Base-by-base conservation (phyloP, 2,329 filamentous ascomycete genomes). In the Fusarium anguioides region DNA sequence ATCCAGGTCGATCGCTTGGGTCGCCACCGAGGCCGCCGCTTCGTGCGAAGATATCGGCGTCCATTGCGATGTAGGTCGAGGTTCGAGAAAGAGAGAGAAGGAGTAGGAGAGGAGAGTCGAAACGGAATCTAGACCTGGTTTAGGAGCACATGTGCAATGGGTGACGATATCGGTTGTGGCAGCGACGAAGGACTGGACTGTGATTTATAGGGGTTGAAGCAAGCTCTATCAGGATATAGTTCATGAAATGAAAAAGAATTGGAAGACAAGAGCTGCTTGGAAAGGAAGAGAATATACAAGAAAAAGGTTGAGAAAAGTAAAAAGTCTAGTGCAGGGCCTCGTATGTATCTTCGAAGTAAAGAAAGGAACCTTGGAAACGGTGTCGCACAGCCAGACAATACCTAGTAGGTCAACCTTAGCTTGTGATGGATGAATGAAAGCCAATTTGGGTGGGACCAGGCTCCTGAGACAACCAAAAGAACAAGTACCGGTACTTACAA, bases 1-100 rank as follows among this genome's bases (percentile, higher is more conserved):
- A 79, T 9, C 81, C 72, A 1, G 86, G 86, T 24, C 85, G 79
- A 18, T 75, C 69, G 37, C 40, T 55, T 10, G 64, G 8, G 41
- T 65, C 51, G 41, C 57, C 55, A 36, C 50, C 60, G 35, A 64
- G 47, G 26, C 54, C 53, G 36, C 71, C 71, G 49, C 50, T 70
- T 46, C 71, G 59, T 23, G 52, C 64, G 50, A 68, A 73, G 59
- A 74, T 61, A 18, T 70, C 68, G 59, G 24, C 33, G 44, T 74
- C 72, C 72, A 74, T 74, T 54, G 60, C 41, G 42, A 42, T 44
- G 18, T 48, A 39, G 47, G 33, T 37, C 36, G 42, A 63, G 41
- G 17, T 14, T 39, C 29, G 40, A 14, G 37, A 41, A n/a, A n/a
- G 41, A 36, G 41, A 37, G 31, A 44, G 48, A 41, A 55, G 52